Evolutionary conservation across 306 rosid species (phyloP), one percentile per base, ranked within the genome.

Genomic region (Cyamopsis tetragonoloba): DNA sequence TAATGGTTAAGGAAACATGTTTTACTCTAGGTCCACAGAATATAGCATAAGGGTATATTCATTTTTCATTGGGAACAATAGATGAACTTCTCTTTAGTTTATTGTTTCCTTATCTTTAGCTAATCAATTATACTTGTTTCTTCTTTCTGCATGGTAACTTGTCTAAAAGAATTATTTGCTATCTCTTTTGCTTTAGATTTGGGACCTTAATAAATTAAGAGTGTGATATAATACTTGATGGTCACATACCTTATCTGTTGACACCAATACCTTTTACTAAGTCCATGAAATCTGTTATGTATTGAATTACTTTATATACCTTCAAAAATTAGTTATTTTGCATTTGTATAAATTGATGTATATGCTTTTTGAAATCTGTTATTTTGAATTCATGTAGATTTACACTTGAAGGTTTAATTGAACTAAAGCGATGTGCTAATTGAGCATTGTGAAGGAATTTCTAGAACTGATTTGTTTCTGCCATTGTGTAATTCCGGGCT

Each of bases 231-330:
- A 80, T 85, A 23, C 68, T 85, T 5, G 61, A 49, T 11, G 80
- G 46, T 86, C 47, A 86, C 50, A 31, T 83, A 86, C 22, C 75
- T 86, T n/a, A 38, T 79, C 14, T 86, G 67, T 24, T 82, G 86
- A 85, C 78, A 72, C 2, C 1, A 34, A 1, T 75, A 5, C 37
- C 38, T 79, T 50, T 39, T 81, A 23, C 72, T 82, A 5, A 50
- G 85, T 57, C 72, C 82, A 23, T n/a, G n/a, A n/a, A n/a, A n/a
- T n/a, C n/a, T n/a, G n/a, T n/a, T n/a, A n/a, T n/a, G n/a, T n/a
- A n/a, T n/a, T n/a, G n/a, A n/a, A n/a, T n/a, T n/a, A n/a, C n/a
- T n/a, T n/a, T n/a, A n/a, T n/a, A n/a, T n/a, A n/a, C n/a, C n/a
- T n/a, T n/a, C n/a, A n/a, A n/a, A n/a, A n/a, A n/a, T n/a, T n/a